Conservation (phyloP, 129 eudicot species). For the carrot (Daucus carota) region DNA sequence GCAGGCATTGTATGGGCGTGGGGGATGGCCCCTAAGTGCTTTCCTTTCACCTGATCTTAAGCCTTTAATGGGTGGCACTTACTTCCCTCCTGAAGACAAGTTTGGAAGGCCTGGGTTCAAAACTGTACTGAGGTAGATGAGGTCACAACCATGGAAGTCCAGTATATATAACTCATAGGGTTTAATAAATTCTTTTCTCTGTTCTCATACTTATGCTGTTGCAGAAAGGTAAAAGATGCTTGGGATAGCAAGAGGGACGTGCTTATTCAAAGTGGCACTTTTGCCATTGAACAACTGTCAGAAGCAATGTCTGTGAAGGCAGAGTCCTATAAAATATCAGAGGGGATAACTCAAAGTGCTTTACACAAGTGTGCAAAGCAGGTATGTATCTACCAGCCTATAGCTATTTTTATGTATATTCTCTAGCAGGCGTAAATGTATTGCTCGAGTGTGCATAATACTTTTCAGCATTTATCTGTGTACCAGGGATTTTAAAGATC, state of each 20-base stretch:
- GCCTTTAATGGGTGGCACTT: constrained; percentile 97
- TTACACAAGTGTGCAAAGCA: constrained; percentile 54
- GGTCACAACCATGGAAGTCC: not conserved
- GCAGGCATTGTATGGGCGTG: constrained; percentile 87
- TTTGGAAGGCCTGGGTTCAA: constrained; percentile 87
- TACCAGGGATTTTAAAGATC: not conserved
- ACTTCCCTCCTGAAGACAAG: constrained; percentile 88
- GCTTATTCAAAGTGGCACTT: constrained; percentile 66
- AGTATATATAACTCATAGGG: not conserved
- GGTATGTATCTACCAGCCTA: constrained; percentile 15
- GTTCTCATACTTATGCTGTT: not conserved
- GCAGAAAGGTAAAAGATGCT: constrained; percentile 90
- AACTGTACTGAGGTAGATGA: constrained; percentile 66
- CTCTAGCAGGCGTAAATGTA: not conserved
- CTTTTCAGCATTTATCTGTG: not conserved
- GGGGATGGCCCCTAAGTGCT: constrained; percentile 93
- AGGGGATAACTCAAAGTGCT: constrained; percentile 52
- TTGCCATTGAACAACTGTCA: constrained; percentile 85
- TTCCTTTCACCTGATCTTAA: constrained; percentile 90
- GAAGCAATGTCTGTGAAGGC: constrained; percentile 70
- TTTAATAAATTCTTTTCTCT: not conserved
- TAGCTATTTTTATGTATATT: not conserved
- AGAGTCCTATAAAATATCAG: constrained; percentile 42
- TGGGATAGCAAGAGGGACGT: constrained; percentile 70
- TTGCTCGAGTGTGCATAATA: not conserved